Conservation (phyloP, 768 basidiomycete species). For the Mycena filopes region DNA sequence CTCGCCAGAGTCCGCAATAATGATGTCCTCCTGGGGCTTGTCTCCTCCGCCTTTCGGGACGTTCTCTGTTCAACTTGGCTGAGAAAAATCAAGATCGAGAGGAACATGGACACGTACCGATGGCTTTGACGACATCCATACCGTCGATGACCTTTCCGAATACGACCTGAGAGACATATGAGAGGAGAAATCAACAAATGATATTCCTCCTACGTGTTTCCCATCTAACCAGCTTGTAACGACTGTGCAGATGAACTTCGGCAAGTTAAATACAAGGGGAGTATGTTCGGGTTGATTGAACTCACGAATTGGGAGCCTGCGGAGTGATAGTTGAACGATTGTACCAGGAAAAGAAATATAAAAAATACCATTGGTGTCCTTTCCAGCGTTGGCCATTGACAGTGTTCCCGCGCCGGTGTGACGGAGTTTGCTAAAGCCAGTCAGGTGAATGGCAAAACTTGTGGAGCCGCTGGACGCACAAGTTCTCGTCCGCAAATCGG, state of each 20-base stretch:
- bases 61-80: slow-evolving; percentile 63
- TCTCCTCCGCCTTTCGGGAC: slow-evolving; percentile 77
- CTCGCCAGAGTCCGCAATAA: slow-evolving; percentile 90
- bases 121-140: slow-evolving; percentile 83
- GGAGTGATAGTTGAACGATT: not conserved
- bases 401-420: slow-evolving; percentile 90
- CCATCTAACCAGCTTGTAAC: slow-evolving; percentile 91
- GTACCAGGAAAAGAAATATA: slow-evolving; percentile 2
- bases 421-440: slow-evolving; percentile 81
- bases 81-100: not conserved
- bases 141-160: slow-evolving; percentile 94
- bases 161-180: slow-evolving; percentile 69
- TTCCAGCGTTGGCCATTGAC: slow-evolving; percentile 95
- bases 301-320: slow-evolving; percentile 89
- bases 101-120: slow-evolving; percentile 62
- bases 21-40: slow-evolving; percentile 79
- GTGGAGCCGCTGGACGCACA: slow-evolving; percentile 59
- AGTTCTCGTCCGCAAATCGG: slow-evolving; percentile 95
- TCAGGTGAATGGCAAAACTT: slow-evolving; percentile 6
- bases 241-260: slow-evolving; percentile 91
- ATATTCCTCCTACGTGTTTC: slow-evolving; percentile 70
- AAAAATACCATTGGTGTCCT: slow-evolving; percentile 87
- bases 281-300: slow-evolving; percentile 2
- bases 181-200: not conserved
- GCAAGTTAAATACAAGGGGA: slow-evolving; percentile 15